Percentiles rank a stretch among this genome's conserved stretches.
These are phyloP conservation scores for Globisporangium iwayamae DNA, from an alignment of 352 stramenopile species.

Conservation along the genomic window DNA sequence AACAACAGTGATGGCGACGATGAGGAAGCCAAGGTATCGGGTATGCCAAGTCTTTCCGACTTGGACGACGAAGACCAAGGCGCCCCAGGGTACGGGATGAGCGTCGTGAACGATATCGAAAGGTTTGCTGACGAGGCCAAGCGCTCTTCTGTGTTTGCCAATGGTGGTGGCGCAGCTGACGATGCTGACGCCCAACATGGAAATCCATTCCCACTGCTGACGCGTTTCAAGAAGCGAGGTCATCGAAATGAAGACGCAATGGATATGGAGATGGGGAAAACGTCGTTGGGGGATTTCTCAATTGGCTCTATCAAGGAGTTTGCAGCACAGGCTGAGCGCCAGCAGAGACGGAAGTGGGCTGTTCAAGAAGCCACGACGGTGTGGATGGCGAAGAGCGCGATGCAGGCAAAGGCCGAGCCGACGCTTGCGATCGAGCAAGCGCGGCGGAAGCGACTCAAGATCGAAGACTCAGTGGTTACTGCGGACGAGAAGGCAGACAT, in stretches of 20 bases:
- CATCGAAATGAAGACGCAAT: slow-evolving; percentile 16
- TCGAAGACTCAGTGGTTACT: not conserved
- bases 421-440: slow-evolving; percentile 43
- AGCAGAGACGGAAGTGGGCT: slow-evolving; percentile 24
- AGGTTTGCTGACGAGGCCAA: slow-evolving; percentile 13
- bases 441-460: slow-evolving; percentile 25
- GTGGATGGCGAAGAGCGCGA: slow-evolving; percentile 39
- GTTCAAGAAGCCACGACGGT: slow-evolving; percentile 27
- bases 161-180: not conserved
- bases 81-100: not conserved
- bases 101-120: slow-evolving; percentile 6
- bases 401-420: slow-evolving; percentile 37
- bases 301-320: slow-evolving; percentile 27
- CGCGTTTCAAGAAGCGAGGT: slow-evolving; percentile 13
- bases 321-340: slow-evolving; percentile 18
- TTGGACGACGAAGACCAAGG: not conserved
- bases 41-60: not conserved
- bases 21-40: not conserved
- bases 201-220: slow-evolving; percentile 1
- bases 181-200: slow-evolving; percentile 14
- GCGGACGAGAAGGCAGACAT: not conserved
- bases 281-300: slow-evolving; percentile 31
- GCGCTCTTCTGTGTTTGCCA: not conserved
- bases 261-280: slow-evolving; percentile 20
- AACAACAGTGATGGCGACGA: slow-evolving; percentile 12